A percentile compares a stretch with the other conserved stretches of the same genome.
Evolutionary conservation across 768 basidiomycete species (phyloP).

Genomic region (Trametes gibbosa): DNA sequence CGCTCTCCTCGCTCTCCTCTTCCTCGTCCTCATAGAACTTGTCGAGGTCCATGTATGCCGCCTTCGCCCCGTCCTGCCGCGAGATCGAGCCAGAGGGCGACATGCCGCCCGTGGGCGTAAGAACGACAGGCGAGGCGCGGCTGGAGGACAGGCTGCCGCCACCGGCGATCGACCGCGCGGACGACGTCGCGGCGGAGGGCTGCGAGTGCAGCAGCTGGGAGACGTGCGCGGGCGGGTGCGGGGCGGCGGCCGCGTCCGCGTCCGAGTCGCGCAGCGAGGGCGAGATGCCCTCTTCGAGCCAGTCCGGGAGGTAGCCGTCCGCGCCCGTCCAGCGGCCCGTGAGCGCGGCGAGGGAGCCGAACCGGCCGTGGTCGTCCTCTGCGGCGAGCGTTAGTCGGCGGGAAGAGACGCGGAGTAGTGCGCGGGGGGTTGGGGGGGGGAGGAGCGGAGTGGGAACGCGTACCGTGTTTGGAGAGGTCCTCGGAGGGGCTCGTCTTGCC

Average conservation of each 20-base stretch:
- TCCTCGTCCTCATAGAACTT: constrained; percentile 63
- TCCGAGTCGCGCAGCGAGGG: constrained; percentile 67
- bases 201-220: constrained; percentile 31
- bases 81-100: constrained; percentile 43
- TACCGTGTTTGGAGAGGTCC: constrained; percentile 17
- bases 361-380: constrained; percentile 40
- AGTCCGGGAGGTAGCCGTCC: constrained; percentile 68
- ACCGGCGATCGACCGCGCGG: constrained; percentile 21
- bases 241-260: constrained; percentile 54
- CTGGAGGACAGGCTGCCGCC: constrained; percentile 24
- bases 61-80: constrained; percentile 38
- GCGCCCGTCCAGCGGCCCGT: constrained; percentile 52
- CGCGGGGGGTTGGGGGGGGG: too few species aligned
- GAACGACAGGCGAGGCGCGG: constrained; percentile 46
- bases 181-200: too few species aligned
- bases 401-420: too few species aligned
- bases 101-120: constrained; percentile 50
- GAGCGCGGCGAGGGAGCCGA: constrained; percentile 69
- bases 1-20: constrained; percentile 31
- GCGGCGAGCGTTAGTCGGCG: not conserved
- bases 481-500: constrained; percentile 58
- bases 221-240: constrained; percentile 27
- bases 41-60: constrained; percentile 60
- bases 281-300: constrained; percentile 86
- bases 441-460: not conserved